A percentile compares a stretch with the other conserved stretches of the same genome.
These are phyloP conservation scores for Citrus maxima DNA, from an alignment of 345 rosid genomes.

Conservation along the genomic window DNA sequence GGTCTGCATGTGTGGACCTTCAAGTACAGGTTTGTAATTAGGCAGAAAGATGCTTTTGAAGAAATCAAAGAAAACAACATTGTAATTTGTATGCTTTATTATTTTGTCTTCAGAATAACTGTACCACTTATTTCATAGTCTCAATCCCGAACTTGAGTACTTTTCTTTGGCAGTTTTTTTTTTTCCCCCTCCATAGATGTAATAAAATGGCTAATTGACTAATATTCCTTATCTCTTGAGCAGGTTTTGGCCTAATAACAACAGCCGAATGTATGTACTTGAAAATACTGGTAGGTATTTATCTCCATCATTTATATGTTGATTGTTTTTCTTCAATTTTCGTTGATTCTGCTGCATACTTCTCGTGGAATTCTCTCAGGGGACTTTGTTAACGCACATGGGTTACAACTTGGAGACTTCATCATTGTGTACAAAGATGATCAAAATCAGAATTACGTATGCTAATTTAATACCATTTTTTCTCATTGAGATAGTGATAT, in stretches of 20 bases:
- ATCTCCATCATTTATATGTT: not conserved
- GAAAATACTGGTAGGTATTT: slow-evolving; percentile 78
- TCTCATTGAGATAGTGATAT: not conserved
- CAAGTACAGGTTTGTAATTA: slow-evolving; percentile 65
- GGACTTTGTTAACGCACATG: slow-evolving; percentile 77
- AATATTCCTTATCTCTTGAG: slow-evolving; percentile 12
- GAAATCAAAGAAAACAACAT: not conserved
- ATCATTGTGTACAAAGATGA: slow-evolving; percentile 72
- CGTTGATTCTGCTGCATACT: not conserved
- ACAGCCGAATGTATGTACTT: slow-evolving; percentile 93
- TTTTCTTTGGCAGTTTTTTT: not conserved
- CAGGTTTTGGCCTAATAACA: slow-evolving; percentile 99
- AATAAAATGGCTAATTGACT: not conserved
- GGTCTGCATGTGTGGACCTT: slow-evolving; percentile 84
- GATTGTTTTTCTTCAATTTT: not conserved
- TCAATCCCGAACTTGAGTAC: not conserved
- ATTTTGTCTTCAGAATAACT: not conserved
- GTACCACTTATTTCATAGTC: not conserved
- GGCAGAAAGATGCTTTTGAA: not conserved
- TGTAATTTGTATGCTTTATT: not conserved
- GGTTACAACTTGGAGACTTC: slow-evolving; percentile 77
- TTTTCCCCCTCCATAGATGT: not conserved
- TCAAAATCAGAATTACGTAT: slow-evolving; percentile 64
- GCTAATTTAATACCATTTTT: not conserved
- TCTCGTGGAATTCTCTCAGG: slow-evolving; percentile 40